Base-by-base conservation (phyloP, 2,329 filamentous ascomycete species). In the Pyrenophora teres region DNA sequence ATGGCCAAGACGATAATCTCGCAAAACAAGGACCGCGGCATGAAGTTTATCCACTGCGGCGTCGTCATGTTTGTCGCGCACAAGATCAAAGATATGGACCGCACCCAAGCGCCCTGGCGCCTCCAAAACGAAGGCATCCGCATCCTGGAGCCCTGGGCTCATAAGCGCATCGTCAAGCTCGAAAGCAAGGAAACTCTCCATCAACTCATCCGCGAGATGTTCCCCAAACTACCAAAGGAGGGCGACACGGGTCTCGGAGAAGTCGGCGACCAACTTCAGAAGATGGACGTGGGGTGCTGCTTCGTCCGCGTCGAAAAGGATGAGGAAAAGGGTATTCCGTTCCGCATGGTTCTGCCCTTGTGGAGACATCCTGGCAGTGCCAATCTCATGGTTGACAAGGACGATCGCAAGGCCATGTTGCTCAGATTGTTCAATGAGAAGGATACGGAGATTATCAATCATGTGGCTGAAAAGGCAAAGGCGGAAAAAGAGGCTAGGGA, bases 351-450 rank as follows among this genome's bases (percentile, higher is more conserved):
- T 1, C 81, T 99, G 15, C 94, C 94, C 3, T 79, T 99, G 23
- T 99, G 94, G 94, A 88, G 95, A 76, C 95, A 92, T 71, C 83
- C 96, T 55, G 87, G 92, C 64, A 93, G 89, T 16, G 81, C 97
- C 52, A 99, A 99, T 73, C 83, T 99, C 46, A 99, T 99, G 94
- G 81, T 99, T 68, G 93, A 94, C 42, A 99, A 99, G 79, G 94
- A 99, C 73, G 94, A 99, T 61, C 85, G 94, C 13, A 87, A 75
- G 68, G 94, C 94, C 1, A 95, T 97, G 90, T 78, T 97, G 63
- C 80, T 97, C 58, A 83, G 94, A 18, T 81, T 99, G 54, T 99
- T 88, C 78, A 95, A 97, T 70, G 93, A 97, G 64, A 88, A 88
- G 23, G 88, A 89, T 0, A 90, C 90, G 3, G 81, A 96, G 40